Evolutionary conservation across 768 basidiomycete genomes (phyloP).

Genomic region (Tricholoma furcatifolium): DNA sequence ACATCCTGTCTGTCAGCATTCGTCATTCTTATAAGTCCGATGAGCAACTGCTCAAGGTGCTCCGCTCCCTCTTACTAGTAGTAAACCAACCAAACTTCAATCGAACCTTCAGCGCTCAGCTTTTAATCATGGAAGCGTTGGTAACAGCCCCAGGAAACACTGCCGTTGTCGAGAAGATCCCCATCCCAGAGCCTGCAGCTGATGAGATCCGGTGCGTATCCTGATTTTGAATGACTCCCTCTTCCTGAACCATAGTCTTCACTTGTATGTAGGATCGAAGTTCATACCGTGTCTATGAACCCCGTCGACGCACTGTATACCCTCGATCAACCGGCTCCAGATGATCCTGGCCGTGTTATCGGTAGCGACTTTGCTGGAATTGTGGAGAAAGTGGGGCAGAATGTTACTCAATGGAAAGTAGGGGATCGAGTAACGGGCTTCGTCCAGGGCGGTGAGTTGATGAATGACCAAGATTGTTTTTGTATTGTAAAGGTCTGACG

Average conservation of each 20-base stretch:
- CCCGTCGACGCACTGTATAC: conserved; percentile 30
- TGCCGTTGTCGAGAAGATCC: conserved; percentile 23
- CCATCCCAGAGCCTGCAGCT: conserved; percentile 21
- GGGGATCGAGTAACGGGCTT: conserved; percentile 33
- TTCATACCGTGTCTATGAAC: conserved; percentile 30
- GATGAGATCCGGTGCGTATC: conserved; percentile 22
- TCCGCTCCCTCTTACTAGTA: too few species aligned
- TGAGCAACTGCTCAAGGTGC: too few species aligned
- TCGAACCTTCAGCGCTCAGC: too few species aligned
- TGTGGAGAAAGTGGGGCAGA: conserved; percentile 27
- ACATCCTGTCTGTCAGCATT: too few species aligned
- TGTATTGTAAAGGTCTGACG: not conserved
- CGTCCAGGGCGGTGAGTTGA: conserved; percentile 27
- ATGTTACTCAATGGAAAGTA: conserved; percentile 24
- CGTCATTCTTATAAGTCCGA: too few species aligned
- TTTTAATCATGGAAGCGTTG: too few species aligned
- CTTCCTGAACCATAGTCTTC: not conserved
- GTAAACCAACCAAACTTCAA: too few species aligned
- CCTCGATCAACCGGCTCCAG: conserved; percentile 17
- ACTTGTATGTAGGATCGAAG: conserved; percentile 19
- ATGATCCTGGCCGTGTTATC: conserved; percentile 28
- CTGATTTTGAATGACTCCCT: not conserved
- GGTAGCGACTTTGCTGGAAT: conserved; percentile 34
- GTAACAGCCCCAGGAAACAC: conserved; percentile 19
- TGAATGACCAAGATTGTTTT: not conserved